These are phyloP conservation scores for Pisolithus albus DNA, from an alignment of 768 basidiomycete genomes.

Conservation along the genomic window DNA sequence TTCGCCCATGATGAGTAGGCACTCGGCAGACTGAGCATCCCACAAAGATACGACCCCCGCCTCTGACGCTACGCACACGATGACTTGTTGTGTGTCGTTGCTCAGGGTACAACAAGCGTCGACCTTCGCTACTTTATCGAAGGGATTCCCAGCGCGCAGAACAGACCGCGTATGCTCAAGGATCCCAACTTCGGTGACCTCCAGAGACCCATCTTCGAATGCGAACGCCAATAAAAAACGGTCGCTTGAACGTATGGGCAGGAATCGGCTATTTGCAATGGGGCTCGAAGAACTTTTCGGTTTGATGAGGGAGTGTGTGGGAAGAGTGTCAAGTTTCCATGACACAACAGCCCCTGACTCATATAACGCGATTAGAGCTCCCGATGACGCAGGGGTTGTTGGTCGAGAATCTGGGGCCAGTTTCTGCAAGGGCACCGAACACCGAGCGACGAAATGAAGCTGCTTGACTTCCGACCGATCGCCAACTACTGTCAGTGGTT, in stretches of 20 bases:
- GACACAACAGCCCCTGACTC: slow-evolving; percentile 53
- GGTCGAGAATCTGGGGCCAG: slow-evolving; percentile 8
- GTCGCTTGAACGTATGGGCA: slow-evolving; percentile 42
- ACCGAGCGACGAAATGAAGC: slow-evolving; percentile 37
- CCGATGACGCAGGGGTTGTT: slow-evolving; percentile 7
- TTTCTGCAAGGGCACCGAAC: slow-evolving; percentile 10
- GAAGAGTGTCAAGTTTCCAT: slow-evolving; percentile 34
- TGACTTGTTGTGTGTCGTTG: slow-evolving; percentile 41
- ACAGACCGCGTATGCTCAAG: slow-evolving; percentile 35
- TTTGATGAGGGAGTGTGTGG: slow-evolving; percentile 31
- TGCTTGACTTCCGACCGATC: slow-evolving; percentile 47
- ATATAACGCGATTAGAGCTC: slow-evolving; percentile 43
- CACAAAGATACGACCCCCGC: slow-evolving; percentile 68
- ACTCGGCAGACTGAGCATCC: slow-evolving; percentile 62
- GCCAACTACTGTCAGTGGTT: slow-evolving; percentile 36
- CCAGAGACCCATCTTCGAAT: slow-evolving; percentile 59
- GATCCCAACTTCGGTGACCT: slow-evolving; percentile 49
- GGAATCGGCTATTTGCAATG: slow-evolving; percentile 43
- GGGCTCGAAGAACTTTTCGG: slow-evolving; percentile 35
- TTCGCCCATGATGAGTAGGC: slow-evolving; percentile 56
- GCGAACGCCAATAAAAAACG: slow-evolving; percentile 50
- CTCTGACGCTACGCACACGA: slow-evolving; percentile 58
- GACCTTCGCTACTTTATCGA: slow-evolving; percentile 47
- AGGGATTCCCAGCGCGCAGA: slow-evolving; percentile 52
- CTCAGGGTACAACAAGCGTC: slow-evolving; percentile 49